Conservation (phyloP, 139 green algal species). For the Desmodesmus armatus region DNA sequence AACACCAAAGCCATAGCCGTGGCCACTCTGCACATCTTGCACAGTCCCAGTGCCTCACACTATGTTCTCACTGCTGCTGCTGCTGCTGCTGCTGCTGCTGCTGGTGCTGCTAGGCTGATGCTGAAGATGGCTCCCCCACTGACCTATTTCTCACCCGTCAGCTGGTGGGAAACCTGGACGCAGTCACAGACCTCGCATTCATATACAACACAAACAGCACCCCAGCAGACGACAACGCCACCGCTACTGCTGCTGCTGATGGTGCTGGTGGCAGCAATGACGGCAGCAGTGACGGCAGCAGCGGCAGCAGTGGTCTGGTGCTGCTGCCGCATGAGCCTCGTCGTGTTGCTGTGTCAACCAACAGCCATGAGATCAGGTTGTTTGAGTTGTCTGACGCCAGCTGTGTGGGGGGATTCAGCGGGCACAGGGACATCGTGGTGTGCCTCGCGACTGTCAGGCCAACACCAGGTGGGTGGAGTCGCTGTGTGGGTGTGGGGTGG, state of each 20-base stretch:
- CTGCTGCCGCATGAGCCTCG: constrained; percentile 51
- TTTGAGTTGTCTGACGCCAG: constrained; percentile 72
- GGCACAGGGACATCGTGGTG: constrained; percentile 72
- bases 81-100: constrained; percentile 7
- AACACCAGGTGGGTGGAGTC: neutral
- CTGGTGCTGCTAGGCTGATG: neutral
- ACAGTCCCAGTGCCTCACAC: neutral
- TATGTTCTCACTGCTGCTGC: neutral
- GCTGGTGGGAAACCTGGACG: constrained; percentile 93
- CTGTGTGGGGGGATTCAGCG: constrained; percentile 67
- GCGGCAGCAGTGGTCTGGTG: neutral
- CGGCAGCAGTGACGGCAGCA: neutral
- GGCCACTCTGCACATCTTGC: no score
- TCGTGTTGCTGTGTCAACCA: constrained; percentile 83
- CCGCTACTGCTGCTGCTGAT: neutral
- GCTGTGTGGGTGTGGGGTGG: neutral
- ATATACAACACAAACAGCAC: constrained; percentile 52
- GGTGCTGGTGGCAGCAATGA: neutral
- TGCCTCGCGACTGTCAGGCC: constrained; percentile 53
- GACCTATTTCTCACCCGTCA: constrained; percentile 66
- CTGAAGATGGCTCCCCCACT: neutral
- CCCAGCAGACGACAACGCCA: neutral
- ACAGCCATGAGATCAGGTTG: constrained; percentile 81
- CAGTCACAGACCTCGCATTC: constrained; percentile 92
- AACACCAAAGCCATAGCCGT: no score